Conservation (phyloP, 2,329 filamentous ascomycete species). For the Aspergillus viridinutans region DNA sequence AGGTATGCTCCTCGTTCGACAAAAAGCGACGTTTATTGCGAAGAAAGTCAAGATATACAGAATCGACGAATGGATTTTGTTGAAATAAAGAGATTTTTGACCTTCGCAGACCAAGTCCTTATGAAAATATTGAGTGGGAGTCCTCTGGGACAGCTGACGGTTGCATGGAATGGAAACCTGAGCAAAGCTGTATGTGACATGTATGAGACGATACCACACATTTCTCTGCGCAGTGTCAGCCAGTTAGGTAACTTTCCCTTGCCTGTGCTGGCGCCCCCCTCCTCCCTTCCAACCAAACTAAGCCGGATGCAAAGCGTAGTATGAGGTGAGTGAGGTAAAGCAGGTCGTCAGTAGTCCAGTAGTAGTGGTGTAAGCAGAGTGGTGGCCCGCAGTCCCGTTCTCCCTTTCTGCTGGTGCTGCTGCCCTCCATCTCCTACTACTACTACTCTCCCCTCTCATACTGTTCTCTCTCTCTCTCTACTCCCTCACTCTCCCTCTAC, state of each 20-base stretch:
- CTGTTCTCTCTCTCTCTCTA: conserved; percentile 27
- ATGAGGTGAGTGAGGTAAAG: conserved; percentile 4
- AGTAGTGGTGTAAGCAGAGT: neutral
- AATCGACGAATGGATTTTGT: neutral
- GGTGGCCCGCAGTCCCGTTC: conserved; percentile 21
- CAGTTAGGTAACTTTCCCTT: conserved; percentile 27
- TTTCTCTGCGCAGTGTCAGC: conserved; percentile 15
- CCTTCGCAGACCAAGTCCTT: neutral
- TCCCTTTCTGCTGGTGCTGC: conserved; percentile 30
- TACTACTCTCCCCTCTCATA: conserved; percentile 19
- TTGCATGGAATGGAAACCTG: conserved; percentile 9
- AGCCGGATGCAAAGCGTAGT: neutral
- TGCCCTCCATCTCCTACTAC: conserved; percentile 22
- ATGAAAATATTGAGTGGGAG: neutral
- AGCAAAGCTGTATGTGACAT: conserved; percentile 9
- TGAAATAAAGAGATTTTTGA: neutral
- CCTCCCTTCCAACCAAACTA: conserved; percentile 10
- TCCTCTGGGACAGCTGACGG: neutral
- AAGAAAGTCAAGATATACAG: neutral
- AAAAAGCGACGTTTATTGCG: neutral
- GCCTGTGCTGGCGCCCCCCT: conserved; percentile 23
- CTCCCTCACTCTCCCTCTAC: conserved; percentile 31
- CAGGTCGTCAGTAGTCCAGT: conserved; percentile 8
- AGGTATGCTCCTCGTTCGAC: neutral
- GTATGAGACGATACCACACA: conserved; percentile 21